phyloP scores from a whole-genome alignment of 306 rosid genomes.

The Begonia peltatifolia region DNA sequence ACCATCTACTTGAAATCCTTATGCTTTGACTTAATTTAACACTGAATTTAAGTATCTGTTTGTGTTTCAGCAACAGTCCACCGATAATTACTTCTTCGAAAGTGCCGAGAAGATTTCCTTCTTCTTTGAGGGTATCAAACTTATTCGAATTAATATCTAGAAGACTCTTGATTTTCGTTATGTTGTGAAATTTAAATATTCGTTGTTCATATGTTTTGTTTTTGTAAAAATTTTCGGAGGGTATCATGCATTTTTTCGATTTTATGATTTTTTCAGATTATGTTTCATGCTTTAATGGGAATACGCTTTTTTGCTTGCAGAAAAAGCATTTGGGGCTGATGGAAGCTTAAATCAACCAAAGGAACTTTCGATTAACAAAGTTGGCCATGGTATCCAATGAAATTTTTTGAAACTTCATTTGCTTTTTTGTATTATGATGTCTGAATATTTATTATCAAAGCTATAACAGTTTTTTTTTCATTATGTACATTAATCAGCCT shows the following conservation, averaged over 20 bases:
- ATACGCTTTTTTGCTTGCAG: slow-evolving; percentile 20
- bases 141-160: too few relatives aligned
- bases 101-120: slow-evolving; percentile 68
- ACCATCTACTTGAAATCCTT: too few relatives aligned
- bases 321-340: slow-evolving; percentile 82
- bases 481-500: too few relatives aligned
- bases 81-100: slow-evolving; percentile 63
- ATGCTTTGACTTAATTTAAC: not conserved
- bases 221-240: too few relatives aligned
- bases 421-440: too few relatives aligned
- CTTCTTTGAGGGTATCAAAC: slow-evolving; percentile 72
- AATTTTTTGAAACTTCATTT: too few relatives aligned
- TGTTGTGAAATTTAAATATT: not conserved
- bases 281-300: slow-evolving; percentile 8
- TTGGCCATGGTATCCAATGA: slow-evolving; percentile 55
- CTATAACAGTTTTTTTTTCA: not conserved
- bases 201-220: not conserved
- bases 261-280: not conserved
- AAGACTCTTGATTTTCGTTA: not conserved
- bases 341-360: slow-evolving; percentile 73
- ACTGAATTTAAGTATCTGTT: not conserved
- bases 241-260: not conserved
- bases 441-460: not conserved
- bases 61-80: slow-evolving; percentile 28
- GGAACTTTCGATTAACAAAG: slow-evolving; percentile 82